Base-by-base conservation (phyloP, 2,329 filamentous ascomycete species). In the Penicillium sp. region DNA sequence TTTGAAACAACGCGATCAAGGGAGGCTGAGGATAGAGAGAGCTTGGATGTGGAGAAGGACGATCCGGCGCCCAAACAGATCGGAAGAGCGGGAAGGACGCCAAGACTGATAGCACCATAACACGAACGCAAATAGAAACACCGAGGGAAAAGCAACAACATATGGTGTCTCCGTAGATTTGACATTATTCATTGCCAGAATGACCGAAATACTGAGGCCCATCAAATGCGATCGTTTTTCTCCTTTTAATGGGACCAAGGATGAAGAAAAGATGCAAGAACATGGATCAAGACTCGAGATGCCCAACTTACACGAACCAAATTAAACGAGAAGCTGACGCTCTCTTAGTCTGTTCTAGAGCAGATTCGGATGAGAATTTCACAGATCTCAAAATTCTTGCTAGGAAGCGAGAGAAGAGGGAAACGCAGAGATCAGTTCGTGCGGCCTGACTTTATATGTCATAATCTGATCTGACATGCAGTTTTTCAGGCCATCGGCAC, bases 31-130 rank as follows among this genome's bases (percentile, higher is more conserved):
- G 54, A 18, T 60, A 40, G 40, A 27, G 13, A 11, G 59, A 39
- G 36, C 27, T 52, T 55, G 58, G 50, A 58, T 67, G 66, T 64
- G 66, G 69, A 68, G 68, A 64, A 64, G 37, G 51, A 24, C 56
- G 60, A 67, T 64, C 51, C 35, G 50, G 10, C 59, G 55, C 55
- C 58, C 60, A 53, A 60, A 63, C 57, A 61, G 62, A 62, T 61
- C 62, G 58, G 66, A 57, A 59, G 50, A 37, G 55, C 62, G 63
- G 65, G 50, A 61, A 27, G 51, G 39, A n/a, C 55, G 65, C 65
- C 64, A 66, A 66, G 65, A 41, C 59, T 39, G 37, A 18, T 19
- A 24, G 10, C 16, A 39, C 37, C 10, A 24, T 41, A n/a, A 19
- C 27, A 35, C 31, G 27, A 35, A 24, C 36, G 13, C 35, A 16